Conservation (phyloP, 768 basidiomycete genomes). For the Agaricus bisporus region DNA sequence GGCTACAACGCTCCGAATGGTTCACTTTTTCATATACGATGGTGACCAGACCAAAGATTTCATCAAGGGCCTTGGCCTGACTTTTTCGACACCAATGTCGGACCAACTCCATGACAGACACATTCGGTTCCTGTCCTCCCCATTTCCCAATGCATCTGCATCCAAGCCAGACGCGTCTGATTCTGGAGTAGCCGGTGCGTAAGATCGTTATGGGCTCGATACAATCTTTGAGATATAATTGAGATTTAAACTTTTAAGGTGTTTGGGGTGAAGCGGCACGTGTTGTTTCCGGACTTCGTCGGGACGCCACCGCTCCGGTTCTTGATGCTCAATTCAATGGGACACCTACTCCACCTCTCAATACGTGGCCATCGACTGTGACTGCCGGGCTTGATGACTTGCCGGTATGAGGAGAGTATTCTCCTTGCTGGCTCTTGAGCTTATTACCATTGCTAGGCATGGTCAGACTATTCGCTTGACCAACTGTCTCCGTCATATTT, state of each 20-base stretch:
- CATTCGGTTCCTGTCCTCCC: slow-evolving; percentile 23
- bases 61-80: slow-evolving; percentile 31
- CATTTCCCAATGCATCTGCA: slow-evolving; percentile 13
- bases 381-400: slow-evolving; percentile 24
- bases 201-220: neutral
- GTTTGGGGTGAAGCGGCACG: slow-evolving; percentile 33
- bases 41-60: slow-evolving; percentile 32
- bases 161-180: neutral
- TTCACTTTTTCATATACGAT: slow-evolving; percentile 34
- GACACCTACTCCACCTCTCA: slow-evolving; percentile 24
- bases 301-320: slow-evolving; percentile 31
- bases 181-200: neutral
- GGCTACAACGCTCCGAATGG: slow-evolving; percentile 24
- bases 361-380: slow-evolving; percentile 30
- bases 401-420: slow-evolving; percentile 15
- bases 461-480: slow-evolving; percentile 30
- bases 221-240: neutral
- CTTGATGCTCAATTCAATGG: slow-evolving; percentile 31
- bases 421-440: neutral
- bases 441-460: slow-evolving; percentile 11
- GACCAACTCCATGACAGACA: slow-evolving; percentile 30
- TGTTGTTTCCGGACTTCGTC: slow-evolving; percentile 29
- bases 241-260: slow-evolving; percentile 8
- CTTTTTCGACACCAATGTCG: slow-evolving; percentile 26
- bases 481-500: slow-evolving; percentile 26